Evolutionary conservation across 1,139 yeast species (phyloP), one percentile per base, ranked within the genome.

Genomic region (Kazachstania sp.): DNA sequence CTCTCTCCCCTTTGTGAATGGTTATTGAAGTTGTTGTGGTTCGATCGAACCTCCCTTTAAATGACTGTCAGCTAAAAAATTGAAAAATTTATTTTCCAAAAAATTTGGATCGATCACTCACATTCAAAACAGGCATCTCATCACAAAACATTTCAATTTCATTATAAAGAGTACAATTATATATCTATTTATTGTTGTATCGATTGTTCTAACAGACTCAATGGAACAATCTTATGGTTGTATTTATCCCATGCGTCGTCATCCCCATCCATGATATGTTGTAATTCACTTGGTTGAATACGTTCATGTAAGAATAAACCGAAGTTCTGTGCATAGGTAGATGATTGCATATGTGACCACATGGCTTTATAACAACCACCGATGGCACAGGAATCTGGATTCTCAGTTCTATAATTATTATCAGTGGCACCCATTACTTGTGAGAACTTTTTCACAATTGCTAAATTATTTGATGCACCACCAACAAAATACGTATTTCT

Each of bases 291-390:
- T 68, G 75, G 72, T 32, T 76, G 70, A 56, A 77, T 78, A 37
- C 65, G 70, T 53, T 69, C 69, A 43, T 65, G 69, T 48, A 80
- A 58, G 60, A 73, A 73, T 15, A 68, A 56, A 31, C 64, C 70
- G 52, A 66, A 70, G 4, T 64, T 58, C 29, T 43, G 48, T 3
- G 50, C 39, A 44, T 48, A 54, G 30, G 39, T 47, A 4, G 47
- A 44, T 8, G 48, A 35, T 45, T 58, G 49, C 23, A 49, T 52
- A 61, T 70, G 63, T 46, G 83, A 75, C 86, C 95, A 87, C 45
- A 83, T 73, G 1, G 96, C 95, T 62, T 86, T 84, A 66, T 77
- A 85, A 39, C 95, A 95, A 4, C 96, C 95, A n/a, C 97, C 97
- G 43, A 86, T 69, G 1, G 96, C 97, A 73, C 97, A 88, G 1